These are phyloP conservation scores for Pseudogymnoascus sp. DNA, from an alignment of 2,329 filamentous ascomycete genomes.

Conservation along the genomic window DNA sequence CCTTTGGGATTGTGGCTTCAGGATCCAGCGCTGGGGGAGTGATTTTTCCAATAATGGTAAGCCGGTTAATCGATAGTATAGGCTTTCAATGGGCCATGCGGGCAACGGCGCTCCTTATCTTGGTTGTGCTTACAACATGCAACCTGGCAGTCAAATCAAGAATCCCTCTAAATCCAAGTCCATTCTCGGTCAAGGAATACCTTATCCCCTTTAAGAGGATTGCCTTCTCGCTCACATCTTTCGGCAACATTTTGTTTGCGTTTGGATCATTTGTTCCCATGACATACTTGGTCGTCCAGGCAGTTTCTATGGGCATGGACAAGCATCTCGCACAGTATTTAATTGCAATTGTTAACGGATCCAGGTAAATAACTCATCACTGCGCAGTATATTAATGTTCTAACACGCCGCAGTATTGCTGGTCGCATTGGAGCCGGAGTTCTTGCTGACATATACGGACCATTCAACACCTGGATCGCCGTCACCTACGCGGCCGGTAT, in stretches of 20 bases:
- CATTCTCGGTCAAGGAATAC: slow-evolving; percentile 24
- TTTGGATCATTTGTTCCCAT: slow-evolving; percentile 43
- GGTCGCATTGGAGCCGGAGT: slow-evolving; percentile 43
- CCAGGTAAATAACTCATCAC: slow-evolving; percentile 21
- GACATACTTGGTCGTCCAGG: slow-evolving; percentile 35
- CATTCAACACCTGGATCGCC: slow-evolving; percentile 36
- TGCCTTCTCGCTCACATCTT: slow-evolving; percentile 26
- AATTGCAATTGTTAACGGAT: slow-evolving; percentile 42
- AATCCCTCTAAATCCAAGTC: slow-evolving; percentile 29
- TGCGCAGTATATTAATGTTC: neutral
- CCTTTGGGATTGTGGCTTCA: slow-evolving; percentile 36
- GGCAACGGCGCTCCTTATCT: slow-evolving; percentile 44
- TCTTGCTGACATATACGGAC: slow-evolving; percentile 41
- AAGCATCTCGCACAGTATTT: slow-evolving; percentile 38
- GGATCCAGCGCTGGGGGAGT: slow-evolving; percentile 43
- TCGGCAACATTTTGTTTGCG: slow-evolving; percentile 34
- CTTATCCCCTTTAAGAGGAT: slow-evolving; percentile 28
- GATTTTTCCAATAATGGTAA: slow-evolving; percentile 52
- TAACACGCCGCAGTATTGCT: slow-evolving; percentile 31
- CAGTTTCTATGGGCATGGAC: slow-evolving; percentile 37
- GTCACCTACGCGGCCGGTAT: slow-evolving; percentile 28
- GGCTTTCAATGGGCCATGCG: slow-evolving; percentile 49
- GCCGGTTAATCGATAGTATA: slow-evolving; percentile 39
- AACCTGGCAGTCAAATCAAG: slow-evolving; percentile 41
- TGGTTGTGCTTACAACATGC: slow-evolving; percentile 40